A percentile compares a stretch with the other conserved stretches of the same genome.
Conservation (phyloP, 2,329 filamentous ascomycete species). For the Hymenotorrendiella dingleyae region DNA sequence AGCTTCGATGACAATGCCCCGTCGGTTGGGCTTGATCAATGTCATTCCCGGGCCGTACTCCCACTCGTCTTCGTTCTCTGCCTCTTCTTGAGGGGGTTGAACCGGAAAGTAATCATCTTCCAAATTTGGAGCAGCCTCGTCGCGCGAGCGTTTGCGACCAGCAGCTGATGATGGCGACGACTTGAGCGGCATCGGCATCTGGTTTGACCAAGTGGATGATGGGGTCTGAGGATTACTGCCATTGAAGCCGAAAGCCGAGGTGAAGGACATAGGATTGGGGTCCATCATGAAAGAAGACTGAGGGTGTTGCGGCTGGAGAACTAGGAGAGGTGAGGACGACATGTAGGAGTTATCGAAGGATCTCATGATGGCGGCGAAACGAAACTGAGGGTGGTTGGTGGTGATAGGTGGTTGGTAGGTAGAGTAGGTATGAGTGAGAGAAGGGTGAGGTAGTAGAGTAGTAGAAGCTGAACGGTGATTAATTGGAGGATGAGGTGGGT, state of each 20-base stretch:
- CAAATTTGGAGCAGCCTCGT: constrained; percentile 65
- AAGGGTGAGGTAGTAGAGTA: constrained; percentile 1
- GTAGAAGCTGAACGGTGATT: background rate
- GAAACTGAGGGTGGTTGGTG: too few species aligned
- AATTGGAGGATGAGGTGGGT: too few species aligned
- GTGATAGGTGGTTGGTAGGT: constrained; percentile 1
- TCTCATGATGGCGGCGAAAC: constrained; percentile 20
- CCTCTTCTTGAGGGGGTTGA: constrained; percentile 30
- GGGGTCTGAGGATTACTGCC: constrained; percentile 17
- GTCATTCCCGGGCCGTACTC: constrained; percentile 68
- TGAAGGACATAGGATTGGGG: constrained; percentile 18
- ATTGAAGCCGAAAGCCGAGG: constrained; percentile 23
- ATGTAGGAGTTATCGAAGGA: constrained; percentile 25
- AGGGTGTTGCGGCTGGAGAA: constrained; percentile 24
- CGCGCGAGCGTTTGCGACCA: constrained; percentile 70
- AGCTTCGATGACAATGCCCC: constrained; percentile 53
- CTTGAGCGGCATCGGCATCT: constrained; percentile 15
- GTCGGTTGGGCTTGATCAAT: constrained; percentile 55
- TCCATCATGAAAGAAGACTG: constrained; percentile 25
- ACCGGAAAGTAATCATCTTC: constrained; percentile 43
- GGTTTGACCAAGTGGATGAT: constrained; percentile 21
- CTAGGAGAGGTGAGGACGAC: constrained; percentile 24
- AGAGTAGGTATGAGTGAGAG: background rate
- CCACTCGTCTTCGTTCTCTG: constrained; percentile 58
- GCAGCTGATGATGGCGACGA: constrained; percentile 34